Base-by-base conservation (phyloP, 805 yeast species). In the Cyberlindnera misumaiensis region DNA sequence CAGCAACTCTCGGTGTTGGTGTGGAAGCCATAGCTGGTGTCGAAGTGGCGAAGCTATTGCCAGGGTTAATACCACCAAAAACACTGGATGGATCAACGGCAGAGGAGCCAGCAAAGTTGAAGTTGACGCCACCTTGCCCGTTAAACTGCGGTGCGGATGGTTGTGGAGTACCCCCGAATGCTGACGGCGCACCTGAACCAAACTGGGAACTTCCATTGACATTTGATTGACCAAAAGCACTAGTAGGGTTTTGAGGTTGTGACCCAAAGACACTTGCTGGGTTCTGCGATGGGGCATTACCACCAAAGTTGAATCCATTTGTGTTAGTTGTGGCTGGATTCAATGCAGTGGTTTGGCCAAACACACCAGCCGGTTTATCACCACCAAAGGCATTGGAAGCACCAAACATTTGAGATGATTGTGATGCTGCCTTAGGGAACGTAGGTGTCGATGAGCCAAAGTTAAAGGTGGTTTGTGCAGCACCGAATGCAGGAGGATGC, bases 1-100 rank as follows among this genome's bases (percentile, higher is more conserved):
- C 52, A 11, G 43, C 37, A 3, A 39, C 40, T 14, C 44, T 35
- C 20, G 54, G 53, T 3, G 52, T 46, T 15, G 45, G 48, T 34
- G 36, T 39, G 1, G 38, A 42, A 30, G 47, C 41, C 24, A 33
- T 31, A 7, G 36, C 42, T 13, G 44, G 43, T 8, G 44, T 44
- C 11, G 42, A 38, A 7, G 42, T 35, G 13, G 42, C 38, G 24
- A 35, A 34, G 4, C 42, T 39, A 32, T 18, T 27, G 2, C 39
- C 32, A 17, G 31, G 14, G 15, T 42, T 37, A 22, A 24, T 31
- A 30, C 40, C 46, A 12, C 47, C 49, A 44, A 45, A 46, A 6
- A 44, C 42, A 16, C 41, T 25, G 11, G 20, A 30, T 15, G 45
- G 45, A 26, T 41, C 34, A 16, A 38, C 34, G 1, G 35, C 31